Percentiles rank a stretch among this genome's conserved stretches.
Evolutionary conservation across 2,329 filamentous ascomycete genomes (phyloP).

Genomic region (Phyllosticta citrichinensis): DNA sequence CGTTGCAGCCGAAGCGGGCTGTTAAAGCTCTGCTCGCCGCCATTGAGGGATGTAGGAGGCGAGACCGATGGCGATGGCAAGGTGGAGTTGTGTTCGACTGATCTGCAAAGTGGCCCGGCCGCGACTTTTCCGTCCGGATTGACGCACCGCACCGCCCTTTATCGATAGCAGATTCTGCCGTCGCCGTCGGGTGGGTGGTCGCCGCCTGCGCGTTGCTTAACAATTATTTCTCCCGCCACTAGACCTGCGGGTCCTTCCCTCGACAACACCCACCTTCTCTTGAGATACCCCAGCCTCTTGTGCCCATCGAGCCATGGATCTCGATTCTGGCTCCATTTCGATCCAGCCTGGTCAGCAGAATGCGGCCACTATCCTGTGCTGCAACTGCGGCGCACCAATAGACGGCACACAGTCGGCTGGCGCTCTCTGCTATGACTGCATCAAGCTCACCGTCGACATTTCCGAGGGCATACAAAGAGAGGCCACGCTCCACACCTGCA

Average conservation of each 20-base stretch:
- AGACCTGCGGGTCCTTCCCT: background rate
- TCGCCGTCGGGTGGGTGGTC: background rate
- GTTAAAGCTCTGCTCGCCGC: slow-evolving; percentile 16
- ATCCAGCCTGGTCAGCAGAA: slow-evolving; percentile 30
- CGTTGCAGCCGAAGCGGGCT: slow-evolving; percentile 18
- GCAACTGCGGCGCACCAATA: slow-evolving; percentile 92
- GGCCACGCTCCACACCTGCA: slow-evolving; percentile 80
- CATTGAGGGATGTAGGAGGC: slow-evolving; percentile 13
- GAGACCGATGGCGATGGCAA: background rate
- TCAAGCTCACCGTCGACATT: slow-evolving; percentile 90
- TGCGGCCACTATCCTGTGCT: slow-evolving; percentile 76
- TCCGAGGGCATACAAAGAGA: slow-evolving; percentile 86
- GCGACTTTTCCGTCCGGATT: background rate
- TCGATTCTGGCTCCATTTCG: slow-evolving; percentile 27
- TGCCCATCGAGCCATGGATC: slow-evolving; percentile 25
- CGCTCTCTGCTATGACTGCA: slow-evolving; percentile 89
- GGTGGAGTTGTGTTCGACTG: background rate
- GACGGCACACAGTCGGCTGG: slow-evolving; percentile 64
- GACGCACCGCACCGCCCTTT: background rate
- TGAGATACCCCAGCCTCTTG: slow-evolving; percentile 2
- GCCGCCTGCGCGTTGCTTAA: slow-evolving; percentile 1
- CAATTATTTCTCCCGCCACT: slow-evolving; percentile 4
- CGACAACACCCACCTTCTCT: background rate
- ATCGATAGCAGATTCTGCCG: slow-evolving; percentile 6
- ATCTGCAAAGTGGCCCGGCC: background rate